Percentiles rank a stretch among this genome's conserved stretches.
These are phyloP conservation scores for Santalum album DNA, from an alignment of 164 flowering plant genomes.

Conservation along the genomic window DNA sequence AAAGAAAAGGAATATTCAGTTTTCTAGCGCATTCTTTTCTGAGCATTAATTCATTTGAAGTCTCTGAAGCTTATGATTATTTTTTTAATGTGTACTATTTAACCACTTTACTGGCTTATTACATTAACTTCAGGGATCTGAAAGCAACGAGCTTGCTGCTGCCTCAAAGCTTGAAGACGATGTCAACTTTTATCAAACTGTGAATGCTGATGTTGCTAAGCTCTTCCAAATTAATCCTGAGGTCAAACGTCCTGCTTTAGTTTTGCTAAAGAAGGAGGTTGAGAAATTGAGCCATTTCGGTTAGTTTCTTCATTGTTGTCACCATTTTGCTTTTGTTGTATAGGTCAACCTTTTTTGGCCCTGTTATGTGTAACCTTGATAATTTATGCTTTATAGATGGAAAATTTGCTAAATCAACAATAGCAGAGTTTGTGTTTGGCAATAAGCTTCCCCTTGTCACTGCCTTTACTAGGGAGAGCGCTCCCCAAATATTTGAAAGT, in stretches of 20 bases:
- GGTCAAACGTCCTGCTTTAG: slow-evolving; percentile 75
- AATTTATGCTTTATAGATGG: slow-evolving; percentile 52
- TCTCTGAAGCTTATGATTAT: background rate
- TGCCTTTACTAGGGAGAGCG: slow-evolving; percentile 75
- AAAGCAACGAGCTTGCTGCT: slow-evolving; percentile 77
- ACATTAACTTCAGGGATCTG: slow-evolving; percentile 53
- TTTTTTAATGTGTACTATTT: background rate
- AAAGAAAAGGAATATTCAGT: too few species aligned
- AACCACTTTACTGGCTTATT: background rate
- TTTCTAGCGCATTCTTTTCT: too few species aligned
- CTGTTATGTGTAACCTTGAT: background rate
- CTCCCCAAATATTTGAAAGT: slow-evolving; percentile 68
- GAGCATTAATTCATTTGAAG: too few species aligned
- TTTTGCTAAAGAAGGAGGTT: slow-evolving; percentile 77
- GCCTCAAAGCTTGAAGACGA: slow-evolving; percentile 86
- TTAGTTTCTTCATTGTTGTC: slow-evolving; percentile 22
- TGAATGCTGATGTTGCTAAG: slow-evolving; percentile 71
- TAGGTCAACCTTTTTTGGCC: background rate
- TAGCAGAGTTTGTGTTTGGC: slow-evolving; percentile 63
- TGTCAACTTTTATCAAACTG: slow-evolving; percentile 88
- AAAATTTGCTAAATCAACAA: slow-evolving; percentile 51
- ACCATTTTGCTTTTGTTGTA: slow-evolving; percentile 3
- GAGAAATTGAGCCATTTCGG: slow-evolving; percentile 77
- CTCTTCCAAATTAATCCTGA: slow-evolving; percentile 64
- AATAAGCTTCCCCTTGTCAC: slow-evolving; percentile 92